These are phyloP conservation scores for Lactarius evosmus DNA, from an alignment of 768 basidiomycete species.

Conservation along the genomic window DNA sequence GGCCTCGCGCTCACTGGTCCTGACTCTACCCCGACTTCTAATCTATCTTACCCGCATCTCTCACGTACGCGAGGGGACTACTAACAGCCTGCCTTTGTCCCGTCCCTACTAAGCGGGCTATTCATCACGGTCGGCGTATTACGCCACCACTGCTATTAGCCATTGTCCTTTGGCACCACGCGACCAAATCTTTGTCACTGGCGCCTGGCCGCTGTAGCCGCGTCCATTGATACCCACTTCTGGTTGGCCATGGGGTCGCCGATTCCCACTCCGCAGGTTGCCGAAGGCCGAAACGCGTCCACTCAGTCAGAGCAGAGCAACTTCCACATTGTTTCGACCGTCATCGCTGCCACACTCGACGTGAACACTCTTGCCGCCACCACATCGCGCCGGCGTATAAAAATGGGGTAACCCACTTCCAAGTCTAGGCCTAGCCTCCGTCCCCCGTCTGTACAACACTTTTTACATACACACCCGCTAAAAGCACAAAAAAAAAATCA, in stretches of 20 bases:
- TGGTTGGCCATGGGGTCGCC: background rate
- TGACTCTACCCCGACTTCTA: background rate
- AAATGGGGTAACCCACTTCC: background rate
- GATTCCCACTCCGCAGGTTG: background rate
- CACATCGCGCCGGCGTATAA: background rate
- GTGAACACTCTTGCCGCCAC: background rate
- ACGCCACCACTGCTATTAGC: background rate
- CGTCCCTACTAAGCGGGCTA: background rate
- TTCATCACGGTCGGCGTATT: background rate
- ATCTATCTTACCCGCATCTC: background rate
- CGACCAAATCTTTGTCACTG: background rate
- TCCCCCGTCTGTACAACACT: background rate
- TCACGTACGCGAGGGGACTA: background rate
- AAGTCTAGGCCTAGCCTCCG: background rate
- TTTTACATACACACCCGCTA: background rate
- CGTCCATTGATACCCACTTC: background rate
- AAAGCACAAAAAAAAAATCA: too few species aligned
- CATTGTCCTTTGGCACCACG: background rate
- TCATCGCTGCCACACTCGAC: background rate
- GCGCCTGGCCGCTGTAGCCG: background rate
- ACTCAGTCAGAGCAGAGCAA: background rate
- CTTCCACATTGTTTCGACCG: background rate
- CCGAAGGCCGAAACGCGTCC: background rate
- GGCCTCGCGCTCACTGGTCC: background rate
- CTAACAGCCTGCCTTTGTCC: background rate